Evolutionary conservation across 2,329 filamentous ascomycete genomes (phyloP).

Genomic region (Aspergillus ruber): DNA sequence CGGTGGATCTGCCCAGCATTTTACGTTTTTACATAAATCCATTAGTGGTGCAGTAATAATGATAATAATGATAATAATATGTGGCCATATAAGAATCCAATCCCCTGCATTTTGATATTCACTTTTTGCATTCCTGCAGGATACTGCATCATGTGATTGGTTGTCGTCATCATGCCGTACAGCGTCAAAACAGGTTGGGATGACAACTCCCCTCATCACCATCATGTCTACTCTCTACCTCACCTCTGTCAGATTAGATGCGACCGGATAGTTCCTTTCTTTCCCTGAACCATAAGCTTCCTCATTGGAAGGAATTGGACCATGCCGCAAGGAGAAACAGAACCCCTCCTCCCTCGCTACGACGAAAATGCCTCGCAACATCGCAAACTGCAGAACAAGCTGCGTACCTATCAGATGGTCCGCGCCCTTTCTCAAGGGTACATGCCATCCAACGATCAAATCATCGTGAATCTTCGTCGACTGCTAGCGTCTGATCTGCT

Average conservation of each 20-base stretch:
- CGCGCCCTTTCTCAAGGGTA: conserved; percentile 75
- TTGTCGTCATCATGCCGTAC: conserved; percentile 2
- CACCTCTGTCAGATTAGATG: neutral
- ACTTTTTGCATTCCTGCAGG: neutral
- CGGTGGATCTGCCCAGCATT: neutral
- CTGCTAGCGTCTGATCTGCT: conserved; percentile 71
- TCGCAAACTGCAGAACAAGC: conserved; percentile 73
- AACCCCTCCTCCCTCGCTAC: conserved; percentile 73
- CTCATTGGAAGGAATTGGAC: conserved; percentile 2
- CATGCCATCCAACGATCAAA: conserved; percentile 86
- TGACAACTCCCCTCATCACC: neutral
- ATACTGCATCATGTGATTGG: neutral
- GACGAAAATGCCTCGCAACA: conserved; percentile 71
- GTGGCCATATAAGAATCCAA: no score
- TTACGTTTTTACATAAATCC: no score
- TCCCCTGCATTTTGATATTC: neutral
- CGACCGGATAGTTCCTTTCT: no score
- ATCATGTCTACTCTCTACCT: neutral
- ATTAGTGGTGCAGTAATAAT: no score
- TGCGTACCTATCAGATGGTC: conserved; percentile 89
- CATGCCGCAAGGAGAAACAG: conserved; percentile 54
- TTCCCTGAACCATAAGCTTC: neutral
- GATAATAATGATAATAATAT: neutral
- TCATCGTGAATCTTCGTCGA: conserved; percentile 70
- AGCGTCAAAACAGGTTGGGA: conserved; percentile 4